phyloP scores from a whole-genome alignment of 1,284 basidiomycete genomes.

The Trichosporon ovoides region DNA sequence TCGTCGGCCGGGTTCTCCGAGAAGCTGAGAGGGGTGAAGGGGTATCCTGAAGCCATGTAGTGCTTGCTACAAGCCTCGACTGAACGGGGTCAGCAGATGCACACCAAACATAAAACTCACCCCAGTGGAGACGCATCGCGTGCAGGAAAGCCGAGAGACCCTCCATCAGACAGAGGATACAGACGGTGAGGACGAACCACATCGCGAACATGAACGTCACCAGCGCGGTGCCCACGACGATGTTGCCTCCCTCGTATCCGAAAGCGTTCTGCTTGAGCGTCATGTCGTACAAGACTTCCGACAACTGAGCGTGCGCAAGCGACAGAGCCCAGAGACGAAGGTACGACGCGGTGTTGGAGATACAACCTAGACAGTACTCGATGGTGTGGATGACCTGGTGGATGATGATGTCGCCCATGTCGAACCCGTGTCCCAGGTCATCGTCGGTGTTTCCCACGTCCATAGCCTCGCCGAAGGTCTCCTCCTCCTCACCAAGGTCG shows the following conservation, averaged over 20 bases:
- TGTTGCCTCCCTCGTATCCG: conserved; percentile 39
- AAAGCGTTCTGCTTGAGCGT: conserved; percentile 61
- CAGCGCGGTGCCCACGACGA: conserved; percentile 55
- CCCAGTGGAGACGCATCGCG: conserved; percentile 91
- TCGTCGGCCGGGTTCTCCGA: conserved; percentile 16
- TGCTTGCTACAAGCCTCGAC: conserved; percentile 97
- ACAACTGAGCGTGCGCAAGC: conserved; percentile 93
- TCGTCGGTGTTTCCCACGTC: conserved; percentile 57
- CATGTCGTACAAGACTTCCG: conserved; percentile 90
- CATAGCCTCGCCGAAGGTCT: conserved; percentile 70
- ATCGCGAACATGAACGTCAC: conserved; percentile 63
- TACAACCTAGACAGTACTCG: conserved; percentile 97
- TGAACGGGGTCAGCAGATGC: conserved; percentile 28
- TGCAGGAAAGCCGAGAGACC: conserved; percentile 93
- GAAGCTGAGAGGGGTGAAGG: conserved; percentile 49
- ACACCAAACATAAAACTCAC: conserved; percentile 55
- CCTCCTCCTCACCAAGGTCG: conserved; percentile 71
- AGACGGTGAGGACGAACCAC: conserved; percentile 78
- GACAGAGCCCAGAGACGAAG: conserved; percentile 98
- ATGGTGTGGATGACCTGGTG: conserved; percentile 98
- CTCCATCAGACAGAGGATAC: conserved; percentile 86
- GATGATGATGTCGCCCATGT: conserved; percentile 90
- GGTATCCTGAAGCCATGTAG: conserved; percentile 79
- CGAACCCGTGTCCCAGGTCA: conserved; percentile 54
- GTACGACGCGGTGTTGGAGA: conserved; percentile 99